Conservation (phyloP, 2,329 filamentous ascomycete genomes). For the Coleophoma eucalyptorum region DNA sequence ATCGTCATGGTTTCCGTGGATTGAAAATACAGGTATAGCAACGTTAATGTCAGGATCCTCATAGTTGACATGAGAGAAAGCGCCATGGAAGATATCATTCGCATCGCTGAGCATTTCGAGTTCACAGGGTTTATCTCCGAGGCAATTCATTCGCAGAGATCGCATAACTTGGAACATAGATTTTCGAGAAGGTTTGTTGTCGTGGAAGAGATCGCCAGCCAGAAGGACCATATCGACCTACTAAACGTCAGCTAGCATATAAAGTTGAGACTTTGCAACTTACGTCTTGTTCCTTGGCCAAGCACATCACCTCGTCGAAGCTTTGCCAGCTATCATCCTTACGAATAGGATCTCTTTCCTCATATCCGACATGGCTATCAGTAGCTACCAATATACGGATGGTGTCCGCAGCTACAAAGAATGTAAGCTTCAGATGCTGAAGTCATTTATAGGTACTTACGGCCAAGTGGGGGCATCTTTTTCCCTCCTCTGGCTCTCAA, state of each 20-base stretch:
- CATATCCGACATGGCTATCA: conserved; percentile 97
- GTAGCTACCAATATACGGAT: conserved; percentile 93
- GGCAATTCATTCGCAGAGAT: conserved; percentile 86
- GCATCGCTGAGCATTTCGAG: conserved; percentile 93
- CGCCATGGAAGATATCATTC: conserved; percentile 82
- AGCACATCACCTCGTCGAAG: conserved; percentile 91
- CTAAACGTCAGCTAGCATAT: too few relatives aligned
- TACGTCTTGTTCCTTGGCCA: conserved; percentile 76
- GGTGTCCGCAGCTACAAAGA: conserved; percentile 57
- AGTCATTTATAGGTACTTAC: too few relatives aligned
- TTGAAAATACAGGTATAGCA: conserved; percentile 95
- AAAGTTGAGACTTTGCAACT: too few relatives aligned
- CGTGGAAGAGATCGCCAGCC: conserved; percentile 93
- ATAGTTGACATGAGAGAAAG: conserved; percentile 95
- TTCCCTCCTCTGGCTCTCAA: too few relatives aligned
- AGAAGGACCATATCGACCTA: conserved; percentile 89
- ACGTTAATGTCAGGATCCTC: conserved; percentile 97
- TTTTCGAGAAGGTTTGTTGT: conserved; percentile 95
- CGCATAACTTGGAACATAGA: conserved; percentile 98
- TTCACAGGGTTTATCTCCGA: conserved; percentile 93
- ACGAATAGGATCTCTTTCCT: conserved; percentile 89
- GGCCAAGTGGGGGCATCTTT: background rate
- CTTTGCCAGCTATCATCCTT: conserved; percentile 96
- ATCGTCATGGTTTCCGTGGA: conserved; percentile 97
- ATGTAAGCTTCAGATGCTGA: too few relatives aligned